Percentiles rank a stretch among this genome's conserved stretches.
Conservation (phyloP, 176 grass and related monocot genomes). For the Rhynchospora tenuis region DNA sequence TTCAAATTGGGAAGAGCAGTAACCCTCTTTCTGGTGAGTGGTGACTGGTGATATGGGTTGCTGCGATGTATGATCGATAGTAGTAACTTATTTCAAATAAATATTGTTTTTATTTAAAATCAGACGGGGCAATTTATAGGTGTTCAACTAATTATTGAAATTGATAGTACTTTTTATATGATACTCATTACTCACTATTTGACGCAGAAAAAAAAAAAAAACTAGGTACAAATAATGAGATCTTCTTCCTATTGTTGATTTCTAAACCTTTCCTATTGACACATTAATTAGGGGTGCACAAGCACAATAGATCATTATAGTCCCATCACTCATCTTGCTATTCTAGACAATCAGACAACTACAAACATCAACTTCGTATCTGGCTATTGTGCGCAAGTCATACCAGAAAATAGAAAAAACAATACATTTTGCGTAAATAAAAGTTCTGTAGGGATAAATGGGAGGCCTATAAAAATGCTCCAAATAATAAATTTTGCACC, state of each 20-base stretch:
- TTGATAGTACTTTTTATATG: background rate
- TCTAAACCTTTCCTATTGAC: background rate
- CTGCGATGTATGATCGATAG: background rate
- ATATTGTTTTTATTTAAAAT: background rate
- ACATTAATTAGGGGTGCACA: background rate
- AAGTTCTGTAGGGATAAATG: background rate
- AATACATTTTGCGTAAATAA: background rate
- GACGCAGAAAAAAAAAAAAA: background rate
- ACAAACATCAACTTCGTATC: background rate
- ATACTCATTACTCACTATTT: background rate
- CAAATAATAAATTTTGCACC: background rate
- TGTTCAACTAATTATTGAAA: background rate
- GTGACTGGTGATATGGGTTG: too few species aligned
- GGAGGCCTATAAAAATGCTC: background rate
- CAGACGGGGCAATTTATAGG: background rate
- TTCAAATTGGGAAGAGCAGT: too few species aligned
- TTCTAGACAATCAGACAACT: background rate
- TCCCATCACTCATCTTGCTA: background rate
- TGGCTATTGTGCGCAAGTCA: background rate
- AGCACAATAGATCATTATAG: background rate
- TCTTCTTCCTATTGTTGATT: background rate
- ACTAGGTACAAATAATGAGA: background rate
- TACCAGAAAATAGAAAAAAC: background rate
- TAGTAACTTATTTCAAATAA: background rate
- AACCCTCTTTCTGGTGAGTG: too few species aligned